phyloP scores from a whole-genome alignment of 306 rosid genomes.

The Biancaea sappan region DNA sequence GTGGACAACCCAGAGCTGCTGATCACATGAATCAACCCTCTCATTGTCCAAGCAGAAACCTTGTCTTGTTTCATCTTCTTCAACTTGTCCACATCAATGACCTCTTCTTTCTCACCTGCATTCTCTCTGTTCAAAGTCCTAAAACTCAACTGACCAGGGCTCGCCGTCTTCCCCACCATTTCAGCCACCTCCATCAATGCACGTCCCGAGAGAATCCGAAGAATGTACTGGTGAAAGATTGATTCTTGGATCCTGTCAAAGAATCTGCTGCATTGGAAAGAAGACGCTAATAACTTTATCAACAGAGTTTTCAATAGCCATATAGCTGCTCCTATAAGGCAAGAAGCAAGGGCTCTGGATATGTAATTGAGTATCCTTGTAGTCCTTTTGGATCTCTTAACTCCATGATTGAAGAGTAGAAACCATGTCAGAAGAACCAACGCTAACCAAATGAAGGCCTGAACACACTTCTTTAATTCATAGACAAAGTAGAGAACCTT shows the following conservation, averaged over 20 bases:
- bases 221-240: conserved; percentile 76
- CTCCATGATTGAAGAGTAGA: conserved; percentile 54
- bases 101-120: conserved; percentile 56
- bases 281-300: conserved; percentile 59
- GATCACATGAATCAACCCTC: conserved; percentile 68
- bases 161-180: conserved; percentile 39
- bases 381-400: conserved; percentile 43
- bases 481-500: conserved; percentile 85
- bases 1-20: conserved; percentile 71
- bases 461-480: conserved; percentile 76
- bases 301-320: not conserved
- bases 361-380: conserved; percentile 49
- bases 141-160: conserved; percentile 58
- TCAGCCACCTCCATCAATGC: conserved; percentile 69
- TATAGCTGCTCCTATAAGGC: conserved; percentile 15
- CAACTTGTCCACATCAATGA: conserved; percentile 81
- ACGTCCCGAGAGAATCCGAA: conserved; percentile 75
- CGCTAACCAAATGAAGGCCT: conserved; percentile 66
- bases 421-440: conserved; percentile 77
- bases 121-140: conserved; percentile 43
- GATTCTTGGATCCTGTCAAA: conserved; percentile 90
- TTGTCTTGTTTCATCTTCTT: conserved; percentile 72
- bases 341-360: conserved; percentile 49
- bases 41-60: conserved; percentile 93
- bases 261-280: conserved; percentile 73